These are phyloP conservation scores for Talaromyces sp. DNA, from an alignment of 2,329 filamentous ascomycete genomes.

Conservation along the genomic window DNA sequence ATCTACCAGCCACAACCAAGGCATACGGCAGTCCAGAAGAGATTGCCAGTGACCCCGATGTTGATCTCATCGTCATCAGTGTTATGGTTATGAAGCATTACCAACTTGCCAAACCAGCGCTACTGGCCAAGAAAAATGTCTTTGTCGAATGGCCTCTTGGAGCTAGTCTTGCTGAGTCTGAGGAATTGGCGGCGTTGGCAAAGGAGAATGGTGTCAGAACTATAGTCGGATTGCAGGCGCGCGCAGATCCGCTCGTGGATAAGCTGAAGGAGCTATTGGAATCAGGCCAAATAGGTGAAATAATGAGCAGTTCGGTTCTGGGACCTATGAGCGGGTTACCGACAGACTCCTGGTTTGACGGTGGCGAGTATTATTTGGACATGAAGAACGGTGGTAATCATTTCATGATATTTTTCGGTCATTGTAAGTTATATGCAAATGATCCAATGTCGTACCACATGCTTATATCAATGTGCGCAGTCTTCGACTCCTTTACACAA, in stretches of 20 bases:
- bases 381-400: constrained; percentile 5
- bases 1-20: constrained; percentile 5
- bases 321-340: neutral
- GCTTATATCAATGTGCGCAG: neutral
- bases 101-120: constrained; percentile 6
- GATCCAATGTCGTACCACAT: neutral
- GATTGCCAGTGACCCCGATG: constrained; percentile 7
- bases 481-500: constrained; percentile 10
- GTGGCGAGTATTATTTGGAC: constrained; percentile 12
- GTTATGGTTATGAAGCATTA: constrained; percentile 3
- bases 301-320: constrained; percentile 1
- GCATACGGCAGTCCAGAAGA: constrained; percentile 8
- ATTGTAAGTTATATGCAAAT: neutral
- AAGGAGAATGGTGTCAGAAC: constrained; percentile 2
- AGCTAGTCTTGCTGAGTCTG: neutral
- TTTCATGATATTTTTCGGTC: constrained; percentile 13
- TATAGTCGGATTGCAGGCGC: constrained; percentile 11
- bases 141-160: constrained; percentile 16
- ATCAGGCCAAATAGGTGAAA: neutral
- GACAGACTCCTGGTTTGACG: constrained; percentile 4
- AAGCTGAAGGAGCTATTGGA: constrained; percentile 4
- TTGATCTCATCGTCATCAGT: constrained; percentile 10
- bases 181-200: constrained; percentile 4
- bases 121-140: constrained; percentile 8
- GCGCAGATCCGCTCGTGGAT: constrained; percentile 7